Evolutionary conservation across 2,329 filamentous ascomycete genomes (phyloP), one percentile per base, ranked within the genome.

Genomic region (Fusarium citri): DNA sequence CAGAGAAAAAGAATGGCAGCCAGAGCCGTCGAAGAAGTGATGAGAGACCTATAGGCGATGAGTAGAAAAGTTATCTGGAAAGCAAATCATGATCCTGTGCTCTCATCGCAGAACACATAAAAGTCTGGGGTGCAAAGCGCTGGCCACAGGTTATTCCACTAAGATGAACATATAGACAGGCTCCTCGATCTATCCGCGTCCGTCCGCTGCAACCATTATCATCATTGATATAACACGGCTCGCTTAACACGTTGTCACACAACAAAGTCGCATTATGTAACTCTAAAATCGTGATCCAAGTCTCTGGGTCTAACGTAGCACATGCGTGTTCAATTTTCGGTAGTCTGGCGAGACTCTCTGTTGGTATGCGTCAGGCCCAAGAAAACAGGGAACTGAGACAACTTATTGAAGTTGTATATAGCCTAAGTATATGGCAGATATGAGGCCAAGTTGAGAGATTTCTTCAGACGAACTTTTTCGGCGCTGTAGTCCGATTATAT

Each of bases 11-110:
- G 83, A 65, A 83, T 90, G 79, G 89, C 89, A 5, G 86, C 86
- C 23, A 85, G 85, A 71, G 88, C 88, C 1, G 88, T 91, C 5
- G 83, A 82, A 15, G 88, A 91, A 72, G 86, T 91, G 31, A 91
- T 92, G 88, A 87, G 84, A 72, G 86, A 89, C 49, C 66, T 89
- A 30, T 87, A 57, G 57, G 16, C 43, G 23, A 22, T 11, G 34
- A 42, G 30, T 31, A 48, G 20, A 31, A 25, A 28, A 31, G 26
- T 23, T 31, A 22, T 23, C n/a, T 9, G 4, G 28, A 25, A 8
- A 55, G 15, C 5, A 14, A 15, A 46, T 40, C 15, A 18, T 20
- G 45, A 18, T 50, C 16, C 2, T 25, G 15, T 15, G 9, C n/a
- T 49, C 18, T 28, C 30, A 11, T 37, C 10, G 16, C 10, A 10